phyloP scores from a whole-genome alignment of 371 early-diverging fungal species.

The Mucor saturninus region DNA sequence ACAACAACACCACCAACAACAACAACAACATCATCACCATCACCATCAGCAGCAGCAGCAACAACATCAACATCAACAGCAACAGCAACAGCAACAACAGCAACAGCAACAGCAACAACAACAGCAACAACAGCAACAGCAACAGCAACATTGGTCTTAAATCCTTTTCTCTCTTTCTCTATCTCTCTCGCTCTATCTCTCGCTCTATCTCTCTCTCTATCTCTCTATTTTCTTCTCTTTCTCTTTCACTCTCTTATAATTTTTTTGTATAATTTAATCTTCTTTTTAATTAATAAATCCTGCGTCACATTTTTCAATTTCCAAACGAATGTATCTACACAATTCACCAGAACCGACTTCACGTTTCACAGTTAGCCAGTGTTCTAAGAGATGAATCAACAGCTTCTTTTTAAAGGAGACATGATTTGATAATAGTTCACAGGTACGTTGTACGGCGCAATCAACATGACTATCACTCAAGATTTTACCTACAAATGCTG shows the following conservation, averaged over 20 bases:
- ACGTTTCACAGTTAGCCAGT: slow-evolving; percentile 46
- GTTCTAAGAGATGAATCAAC: slow-evolving; percentile 38
- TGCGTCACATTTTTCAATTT: slow-evolving; percentile 41
- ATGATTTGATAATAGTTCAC: slow-evolving; percentile 36
- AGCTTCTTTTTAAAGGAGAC: slow-evolving; percentile 34
- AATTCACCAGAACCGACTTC: slow-evolving; percentile 41
- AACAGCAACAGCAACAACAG: neutral
- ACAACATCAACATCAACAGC: slow-evolving; percentile 8
- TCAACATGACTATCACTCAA: slow-evolving; percentile 47
- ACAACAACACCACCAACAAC: slow-evolving; percentile 10
- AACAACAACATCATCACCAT: slow-evolving; percentile 13
- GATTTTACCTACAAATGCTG: slow-evolving; percentile 45
- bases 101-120: neutral
- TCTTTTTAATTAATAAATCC: slow-evolving; percentile 4
- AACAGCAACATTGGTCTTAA: slow-evolving; percentile 22
- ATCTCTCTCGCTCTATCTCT: neutral
- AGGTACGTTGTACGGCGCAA: slow-evolving; percentile 45
- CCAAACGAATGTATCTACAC: slow-evolving; percentile 38
- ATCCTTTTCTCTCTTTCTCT: neutral
- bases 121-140: neutral
- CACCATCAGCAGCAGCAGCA: slow-evolving; percentile 1
- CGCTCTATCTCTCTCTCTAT: neutral
- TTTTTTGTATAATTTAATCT: slow-evolving; percentile 8
- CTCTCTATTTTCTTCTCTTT: neutral
- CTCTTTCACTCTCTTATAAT: slow-evolving; percentile 2